Evolutionary conservation across 345 rosid species (phyloP).

Genomic region (Camelina sativa): DNA sequence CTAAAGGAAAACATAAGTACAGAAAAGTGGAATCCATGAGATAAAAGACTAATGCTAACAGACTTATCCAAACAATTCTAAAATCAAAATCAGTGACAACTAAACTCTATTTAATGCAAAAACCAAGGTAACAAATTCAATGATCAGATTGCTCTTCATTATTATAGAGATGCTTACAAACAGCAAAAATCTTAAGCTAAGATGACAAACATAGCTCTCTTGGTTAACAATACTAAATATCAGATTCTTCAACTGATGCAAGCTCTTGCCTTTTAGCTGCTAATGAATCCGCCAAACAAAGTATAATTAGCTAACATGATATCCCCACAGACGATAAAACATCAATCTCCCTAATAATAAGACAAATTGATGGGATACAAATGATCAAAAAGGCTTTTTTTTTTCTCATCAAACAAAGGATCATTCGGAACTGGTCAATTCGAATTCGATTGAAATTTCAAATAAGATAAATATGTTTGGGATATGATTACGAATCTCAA

Average conservation of each 20-base stretch:
- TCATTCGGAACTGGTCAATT: no score
- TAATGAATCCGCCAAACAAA: not conserved
- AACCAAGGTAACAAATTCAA: not conserved
- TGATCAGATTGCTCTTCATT: not conserved
- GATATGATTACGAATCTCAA: not conserved
- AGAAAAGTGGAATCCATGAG: not conserved
- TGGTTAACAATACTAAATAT: not conserved
- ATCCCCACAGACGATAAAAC: not conserved
- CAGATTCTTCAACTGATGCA: not conserved
- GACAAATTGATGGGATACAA: not conserved
- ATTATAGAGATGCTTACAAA: not conserved
- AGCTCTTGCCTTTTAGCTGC: not conserved
- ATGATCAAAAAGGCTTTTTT: not conserved
- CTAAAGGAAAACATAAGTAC: not conserved
- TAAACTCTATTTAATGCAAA: not conserved
- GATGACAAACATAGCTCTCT: constrained; percentile 5
- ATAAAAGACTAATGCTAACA: not conserved
- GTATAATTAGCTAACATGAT: not conserved
- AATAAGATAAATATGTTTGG: not conserved
- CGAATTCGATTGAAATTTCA: not conserved
- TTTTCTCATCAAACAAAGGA: no score
- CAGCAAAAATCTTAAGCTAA: not conserved
- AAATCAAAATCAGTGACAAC: not conserved
- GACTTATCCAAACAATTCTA: not conserved
- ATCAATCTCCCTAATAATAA: not conserved